Conservation (phyloP, 495 filamentous ascomycete genomes). For the Neurospora hispaniola region DNA sequence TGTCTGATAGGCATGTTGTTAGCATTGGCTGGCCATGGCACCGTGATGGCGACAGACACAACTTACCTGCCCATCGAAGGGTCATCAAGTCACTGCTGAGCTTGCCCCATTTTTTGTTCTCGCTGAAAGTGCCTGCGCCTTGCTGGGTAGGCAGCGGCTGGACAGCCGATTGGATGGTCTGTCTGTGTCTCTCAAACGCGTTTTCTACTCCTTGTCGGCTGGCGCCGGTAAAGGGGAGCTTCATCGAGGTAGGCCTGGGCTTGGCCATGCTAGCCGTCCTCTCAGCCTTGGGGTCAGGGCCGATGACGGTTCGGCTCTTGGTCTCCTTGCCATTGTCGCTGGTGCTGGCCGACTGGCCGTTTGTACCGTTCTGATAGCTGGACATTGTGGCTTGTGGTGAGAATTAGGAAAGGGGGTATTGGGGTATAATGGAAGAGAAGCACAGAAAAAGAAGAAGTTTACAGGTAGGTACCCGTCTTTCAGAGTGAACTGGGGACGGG, state of each 20-base stretch:
- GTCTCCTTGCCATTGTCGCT: slow-evolving; percentile 1
- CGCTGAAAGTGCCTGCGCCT: slow-evolving; percentile 46
- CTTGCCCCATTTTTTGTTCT: slow-evolving; percentile 32
- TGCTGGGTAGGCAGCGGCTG: slow-evolving; percentile 57
- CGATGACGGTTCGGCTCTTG: neutral
- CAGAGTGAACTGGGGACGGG: neutral
- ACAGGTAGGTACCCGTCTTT: neutral
- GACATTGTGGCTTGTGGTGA: slow-evolving; percentile 3
- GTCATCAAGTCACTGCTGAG: slow-evolving; percentile 53
- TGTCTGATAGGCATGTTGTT: slow-evolving; percentile 18
- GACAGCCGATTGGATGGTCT: slow-evolving; percentile 53
- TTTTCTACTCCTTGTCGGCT: slow-evolving; percentile 30
- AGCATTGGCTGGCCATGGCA: neutral
- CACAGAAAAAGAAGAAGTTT: neutral
- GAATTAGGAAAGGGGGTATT: neutral
- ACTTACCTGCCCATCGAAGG: slow-evolving; percentile 33
- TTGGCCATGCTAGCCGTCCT: slow-evolving; percentile 14
- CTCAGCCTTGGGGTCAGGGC: neutral
- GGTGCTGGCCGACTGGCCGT: neutral
- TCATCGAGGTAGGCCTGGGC: slow-evolving; percentile 11
- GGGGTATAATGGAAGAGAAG: neutral
- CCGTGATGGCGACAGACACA: neutral
- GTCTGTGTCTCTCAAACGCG: slow-evolving; percentile 50
- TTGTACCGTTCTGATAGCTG: slow-evolving; percentile 4
- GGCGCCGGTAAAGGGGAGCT: slow-evolving; percentile 18